phyloP scores from a whole-genome alignment of 2,329 filamentous ascomycete species.

The Zymoseptoria brevis region DNA sequence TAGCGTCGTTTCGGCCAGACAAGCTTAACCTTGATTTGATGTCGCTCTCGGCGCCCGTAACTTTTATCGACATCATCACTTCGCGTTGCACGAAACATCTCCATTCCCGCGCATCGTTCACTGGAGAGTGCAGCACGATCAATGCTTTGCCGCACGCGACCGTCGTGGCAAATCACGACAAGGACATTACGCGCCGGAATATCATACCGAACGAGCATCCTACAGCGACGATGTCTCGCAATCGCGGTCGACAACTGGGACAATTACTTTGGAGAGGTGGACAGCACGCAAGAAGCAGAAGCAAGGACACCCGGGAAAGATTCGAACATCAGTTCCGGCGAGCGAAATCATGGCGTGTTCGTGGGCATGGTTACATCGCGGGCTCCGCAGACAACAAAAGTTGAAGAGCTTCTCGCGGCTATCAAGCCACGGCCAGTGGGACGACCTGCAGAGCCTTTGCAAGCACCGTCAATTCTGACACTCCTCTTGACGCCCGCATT shows the following conservation, averaged over 20 bases:
- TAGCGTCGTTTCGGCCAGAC: neutral
- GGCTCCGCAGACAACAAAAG: slow-evolving; percentile 2
- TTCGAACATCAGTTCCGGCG: neutral
- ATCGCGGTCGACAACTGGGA: neutral
- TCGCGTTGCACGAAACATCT: neutral
- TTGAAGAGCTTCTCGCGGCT: slow-evolving; percentile 11
- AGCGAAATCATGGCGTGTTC: neutral
- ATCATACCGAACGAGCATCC: neutral
- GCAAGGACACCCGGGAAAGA: neutral
- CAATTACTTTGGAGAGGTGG: neutral
- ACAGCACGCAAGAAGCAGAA: neutral
- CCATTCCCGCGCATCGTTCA: neutral
- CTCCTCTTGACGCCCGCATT: slow-evolving; percentile 20
- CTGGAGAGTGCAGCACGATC: neutral
- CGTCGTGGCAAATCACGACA: neutral
- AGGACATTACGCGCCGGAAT: neutral
- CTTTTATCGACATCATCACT: neutral
- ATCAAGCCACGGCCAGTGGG: slow-evolving; percentile 8
- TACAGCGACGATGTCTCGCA: neutral
- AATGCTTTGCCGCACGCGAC: neutral
- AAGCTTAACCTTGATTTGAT: neutral
- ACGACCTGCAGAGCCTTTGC: slow-evolving; percentile 1
- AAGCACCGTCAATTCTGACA: slow-evolving; percentile 10
- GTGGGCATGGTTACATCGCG: slow-evolving; percentile 4
- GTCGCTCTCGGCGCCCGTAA: neutral